Evolutionary conservation across 2,329 filamentous ascomycete genomes (phyloP).

Genomic region (Botrytis tulipae): DNA sequence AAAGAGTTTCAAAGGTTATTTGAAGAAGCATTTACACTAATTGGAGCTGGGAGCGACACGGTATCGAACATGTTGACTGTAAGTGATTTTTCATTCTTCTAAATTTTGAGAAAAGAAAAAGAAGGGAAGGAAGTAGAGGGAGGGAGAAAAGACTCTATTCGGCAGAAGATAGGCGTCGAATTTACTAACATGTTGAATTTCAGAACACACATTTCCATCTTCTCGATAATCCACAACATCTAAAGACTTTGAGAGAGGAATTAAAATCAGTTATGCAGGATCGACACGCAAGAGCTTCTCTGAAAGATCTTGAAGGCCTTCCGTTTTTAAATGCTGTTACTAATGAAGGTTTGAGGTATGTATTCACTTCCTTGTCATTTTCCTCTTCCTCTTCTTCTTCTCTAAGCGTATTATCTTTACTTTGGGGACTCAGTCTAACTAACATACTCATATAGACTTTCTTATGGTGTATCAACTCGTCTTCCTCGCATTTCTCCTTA

Average conservation of each 20-base stretch:
- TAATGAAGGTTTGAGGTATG: slow-evolving; percentile 26
- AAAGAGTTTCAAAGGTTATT: slow-evolving; percentile 24
- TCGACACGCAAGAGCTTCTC: slow-evolving; percentile 10
- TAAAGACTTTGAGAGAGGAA: slow-evolving; percentile 26
- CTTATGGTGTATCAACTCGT: slow-evolving; percentile 24
- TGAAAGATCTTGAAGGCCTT: slow-evolving; percentile 29
- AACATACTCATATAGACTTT: slow-evolving; percentile 18
- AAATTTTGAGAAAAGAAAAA: neutral
- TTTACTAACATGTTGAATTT: neutral
- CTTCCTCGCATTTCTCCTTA: slow-evolving; percentile 23
- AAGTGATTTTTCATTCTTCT: too few species aligned
- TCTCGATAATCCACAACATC: slow-evolving; percentile 25
- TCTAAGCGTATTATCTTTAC: neutral
- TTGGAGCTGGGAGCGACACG: slow-evolving; percentile 30
- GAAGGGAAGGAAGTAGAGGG: neutral
- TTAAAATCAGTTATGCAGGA: slow-evolving; percentile 20
- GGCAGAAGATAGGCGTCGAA: fast-evolving
- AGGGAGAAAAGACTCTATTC: neutral
- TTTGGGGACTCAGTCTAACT: neutral
- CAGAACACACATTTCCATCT: slow-evolving; percentile 25
- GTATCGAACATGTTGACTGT: slow-evolving; percentile 24
- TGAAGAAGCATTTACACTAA: slow-evolving; percentile 28
- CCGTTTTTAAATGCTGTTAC: slow-evolving; percentile 21
- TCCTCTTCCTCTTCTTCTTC: neutral
- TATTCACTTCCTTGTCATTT: too few species aligned